Evolutionary conservation across 139 green algal species (phyloP), one percentile per base, ranked within the genome.

Genomic region (Tetraselmis chui): DNA sequence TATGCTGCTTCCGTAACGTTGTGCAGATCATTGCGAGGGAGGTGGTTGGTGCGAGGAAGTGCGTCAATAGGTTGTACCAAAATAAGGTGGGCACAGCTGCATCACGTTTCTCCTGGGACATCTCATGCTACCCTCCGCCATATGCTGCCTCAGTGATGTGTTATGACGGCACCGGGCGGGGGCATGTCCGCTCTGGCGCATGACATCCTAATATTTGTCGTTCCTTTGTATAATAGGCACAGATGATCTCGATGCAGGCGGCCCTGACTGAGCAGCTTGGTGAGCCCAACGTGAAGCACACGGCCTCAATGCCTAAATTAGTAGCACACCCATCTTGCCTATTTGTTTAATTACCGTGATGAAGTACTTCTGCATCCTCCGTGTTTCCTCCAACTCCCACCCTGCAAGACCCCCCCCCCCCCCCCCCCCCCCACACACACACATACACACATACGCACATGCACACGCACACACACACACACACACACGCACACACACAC

Each of bases 21-120:
- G n/a, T 11, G 27, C 28, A 85, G 59, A 80, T 82, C 30, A 78
- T 89, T 2, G 86, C 86, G 22, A 83, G 67, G 32, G 84, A 90
- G 58, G 28, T 90, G 1, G 84, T 86, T 1, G n/a, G 29, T 2
- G 29, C 76, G 1, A 28, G 79, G 27, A 79, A 30, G 29, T 31
- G 32, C 25, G 32, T 84, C 5, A 29, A 23, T 1, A 76, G 75
- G 67, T 78, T 90, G 28, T 83, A 88, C 75, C 2, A 76, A 1
- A 88, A 86, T 77, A 86, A 86, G 45, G 80, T 31, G 27, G 23
- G 59, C 23, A 25, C 28, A 23, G 23, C 27, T 23, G 22, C 76
- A 76, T 76, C 59, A 76, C 25, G 59, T 27, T 26, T 76, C 25
- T 25, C 25, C 59, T 76, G 25, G 59, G 59, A n/a, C n/a, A n/a